phyloP scores from a whole-genome alignment of 2,329 filamentous ascomycete species.

The Xylaria digitata region DNA sequence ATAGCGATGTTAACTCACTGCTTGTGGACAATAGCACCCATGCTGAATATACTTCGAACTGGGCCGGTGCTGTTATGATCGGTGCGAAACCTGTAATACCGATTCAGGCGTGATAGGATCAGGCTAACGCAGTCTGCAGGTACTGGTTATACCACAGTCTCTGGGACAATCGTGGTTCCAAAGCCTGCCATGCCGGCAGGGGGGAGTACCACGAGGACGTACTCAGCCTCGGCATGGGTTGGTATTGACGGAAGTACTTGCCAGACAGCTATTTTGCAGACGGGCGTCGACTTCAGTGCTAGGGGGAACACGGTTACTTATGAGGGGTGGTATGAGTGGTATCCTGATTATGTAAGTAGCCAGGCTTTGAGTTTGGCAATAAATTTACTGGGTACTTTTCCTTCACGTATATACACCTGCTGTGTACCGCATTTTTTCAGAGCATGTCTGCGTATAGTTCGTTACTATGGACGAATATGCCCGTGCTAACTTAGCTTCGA shows the following conservation, averaged over 20 bases:
- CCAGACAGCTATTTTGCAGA: constrained; percentile 64
- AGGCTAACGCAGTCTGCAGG: constrained; percentile 39
- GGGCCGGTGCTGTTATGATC: constrained; percentile 68
- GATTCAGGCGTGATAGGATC: neutral
- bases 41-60: constrained; percentile 65
- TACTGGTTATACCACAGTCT: constrained; percentile 61
- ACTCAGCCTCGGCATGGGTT: constrained; percentile 58
- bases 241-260: constrained; percentile 71
- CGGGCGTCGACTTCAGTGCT: constrained; percentile 66
- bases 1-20: constrained; percentile 43
- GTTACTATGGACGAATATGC: neutral
- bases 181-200: constrained; percentile 50
- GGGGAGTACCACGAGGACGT: constrained; percentile 41
- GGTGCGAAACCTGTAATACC: constrained; percentile 42
- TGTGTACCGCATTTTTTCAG: neutral
- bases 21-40: constrained; percentile 53
- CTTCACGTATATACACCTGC: neutral
- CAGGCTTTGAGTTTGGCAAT: neutral
- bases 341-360: constrained; percentile 59
- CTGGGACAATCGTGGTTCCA: constrained; percentile 65
- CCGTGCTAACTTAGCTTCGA: constrained; percentile 1
- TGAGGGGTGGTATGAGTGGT: constrained; percentile 71
- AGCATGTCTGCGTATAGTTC: neutral
- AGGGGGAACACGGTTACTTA: constrained; percentile 55
- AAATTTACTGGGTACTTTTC: neutral